Conservation (phyloP, 805 yeast species). For the Hanseniaspora jakobsenii region DNA sequence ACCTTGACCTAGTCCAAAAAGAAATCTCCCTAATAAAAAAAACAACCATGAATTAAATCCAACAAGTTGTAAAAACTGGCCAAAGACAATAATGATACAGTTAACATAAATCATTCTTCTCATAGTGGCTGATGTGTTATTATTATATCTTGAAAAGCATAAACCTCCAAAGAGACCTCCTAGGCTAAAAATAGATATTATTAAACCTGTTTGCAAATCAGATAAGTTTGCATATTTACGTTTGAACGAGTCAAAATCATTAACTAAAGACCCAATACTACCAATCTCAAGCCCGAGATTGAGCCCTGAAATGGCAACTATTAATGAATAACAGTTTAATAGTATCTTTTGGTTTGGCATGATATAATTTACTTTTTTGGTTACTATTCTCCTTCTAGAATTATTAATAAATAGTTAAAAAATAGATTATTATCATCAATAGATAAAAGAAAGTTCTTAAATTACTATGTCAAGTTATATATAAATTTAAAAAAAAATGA, state of each 20-base stretch:
- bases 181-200: constrained; percentile 47
- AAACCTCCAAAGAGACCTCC: constrained; percentile 65
- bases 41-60: constrained; percentile 28
- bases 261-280: constrained; percentile 53
- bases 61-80: constrained; percentile 43
- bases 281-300: constrained; percentile 69
- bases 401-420: too few relatives aligned
- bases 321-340: not conserved
- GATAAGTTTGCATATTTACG: constrained; percentile 41
- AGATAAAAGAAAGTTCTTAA: too few relatives aligned
- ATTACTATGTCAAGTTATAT: too few relatives aligned
- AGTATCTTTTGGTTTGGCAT: too few relatives aligned
- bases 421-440: too few relatives aligned
- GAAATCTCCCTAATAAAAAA: constrained; percentile 6
- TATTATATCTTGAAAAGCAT: constrained; percentile 46
- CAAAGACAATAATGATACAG: constrained; percentile 38
- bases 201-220: constrained; percentile 36
- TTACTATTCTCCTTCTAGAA: too few relatives aligned
- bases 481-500: too few relatives aligned
- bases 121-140: constrained; percentile 44
- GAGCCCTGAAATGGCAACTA: constrained; percentile 54
- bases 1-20: constrained; percentile 52
- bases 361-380: too few relatives aligned
- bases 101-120: constrained; percentile 45
- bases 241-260: constrained; percentile 45